Evolutionary conservation across 2,329 filamentous ascomycete species (phyloP).

Genomic region (Lachnellula occidentalis): DNA sequence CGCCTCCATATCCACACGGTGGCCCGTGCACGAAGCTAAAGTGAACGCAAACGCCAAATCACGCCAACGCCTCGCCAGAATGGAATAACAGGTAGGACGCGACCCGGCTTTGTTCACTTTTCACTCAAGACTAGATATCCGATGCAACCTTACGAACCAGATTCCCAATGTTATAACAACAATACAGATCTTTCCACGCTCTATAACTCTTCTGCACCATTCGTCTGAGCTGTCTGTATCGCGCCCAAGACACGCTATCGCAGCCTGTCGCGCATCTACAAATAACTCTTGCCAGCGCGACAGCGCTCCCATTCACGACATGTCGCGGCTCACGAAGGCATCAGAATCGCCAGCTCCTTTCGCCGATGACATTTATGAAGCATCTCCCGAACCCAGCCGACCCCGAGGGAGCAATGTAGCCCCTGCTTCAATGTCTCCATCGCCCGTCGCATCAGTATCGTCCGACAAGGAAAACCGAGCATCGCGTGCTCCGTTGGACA

Average conservation of each 20-base stretch:
- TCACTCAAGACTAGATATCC: neutral
- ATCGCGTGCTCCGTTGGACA: conserved; percentile 29
- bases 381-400: conserved; percentile 25
- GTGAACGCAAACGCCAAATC: neutral
- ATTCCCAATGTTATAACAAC: neutral
- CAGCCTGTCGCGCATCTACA: neutral
- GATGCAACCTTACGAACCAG: neutral
- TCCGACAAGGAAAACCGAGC: conserved; percentile 46
- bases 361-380: conserved; percentile 28
- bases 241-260: neutral
- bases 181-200: too few relatives aligned
- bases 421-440: conserved; percentile 22
- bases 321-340: conserved; percentile 20
- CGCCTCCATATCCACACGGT: neutral
- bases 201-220: neutral
- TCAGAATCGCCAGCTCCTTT: conserved; percentile 26
- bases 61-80: neutral
- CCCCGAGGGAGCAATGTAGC: conserved; percentile 9
- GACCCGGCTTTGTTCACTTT: neutral
- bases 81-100: neutral
- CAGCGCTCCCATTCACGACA: neutral
- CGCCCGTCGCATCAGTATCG: conserved; percentile 32
- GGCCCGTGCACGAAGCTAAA: neutral
- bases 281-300: neutral
- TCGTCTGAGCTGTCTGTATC: neutral